These are phyloP conservation scores for Myriosclerotinia duriaeana DNA, from an alignment of 2,329 filamentous ascomycete species.

Conservation along the genomic window DNA sequence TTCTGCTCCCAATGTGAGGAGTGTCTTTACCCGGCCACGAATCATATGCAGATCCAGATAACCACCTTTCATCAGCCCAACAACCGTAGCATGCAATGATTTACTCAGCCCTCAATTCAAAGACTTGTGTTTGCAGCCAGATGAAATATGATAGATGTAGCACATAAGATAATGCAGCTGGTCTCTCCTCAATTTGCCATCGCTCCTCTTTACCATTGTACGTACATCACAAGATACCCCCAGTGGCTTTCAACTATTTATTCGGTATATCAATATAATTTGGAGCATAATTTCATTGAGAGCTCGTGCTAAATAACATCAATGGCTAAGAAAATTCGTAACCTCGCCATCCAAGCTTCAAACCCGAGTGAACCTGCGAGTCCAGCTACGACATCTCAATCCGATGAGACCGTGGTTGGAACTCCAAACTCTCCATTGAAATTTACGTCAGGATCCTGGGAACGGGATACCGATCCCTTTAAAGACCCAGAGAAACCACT, in stretches of 20 bases:
- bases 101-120: not conserved
- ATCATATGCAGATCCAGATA: not conserved
- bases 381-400: not conserved
- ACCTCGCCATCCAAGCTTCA: not conserved
- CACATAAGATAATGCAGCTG: not conserved
- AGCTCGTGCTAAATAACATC: not conserved
- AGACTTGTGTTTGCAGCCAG: not conserved
- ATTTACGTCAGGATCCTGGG: not conserved
- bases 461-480: not conserved
- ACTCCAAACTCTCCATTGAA: not conserved
- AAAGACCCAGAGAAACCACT: conserved; percentile 10
- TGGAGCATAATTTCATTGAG: not conserved
- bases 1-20: not conserved
- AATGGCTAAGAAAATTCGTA: conserved; percentile 4
- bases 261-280: not conserved
- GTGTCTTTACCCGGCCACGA: not conserved
- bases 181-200: not conserved
- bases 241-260: not conserved
- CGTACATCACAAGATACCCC: not conserved
- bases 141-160: not conserved
- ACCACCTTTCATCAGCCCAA: not conserved
- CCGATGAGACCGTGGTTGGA: not conserved
- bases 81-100: not conserved
- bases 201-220: not conserved
- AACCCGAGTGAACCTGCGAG: not conserved